phyloP scores from a whole-genome alignment of 1,139 yeast species.

The Suhomyces kunorum region DNA sequence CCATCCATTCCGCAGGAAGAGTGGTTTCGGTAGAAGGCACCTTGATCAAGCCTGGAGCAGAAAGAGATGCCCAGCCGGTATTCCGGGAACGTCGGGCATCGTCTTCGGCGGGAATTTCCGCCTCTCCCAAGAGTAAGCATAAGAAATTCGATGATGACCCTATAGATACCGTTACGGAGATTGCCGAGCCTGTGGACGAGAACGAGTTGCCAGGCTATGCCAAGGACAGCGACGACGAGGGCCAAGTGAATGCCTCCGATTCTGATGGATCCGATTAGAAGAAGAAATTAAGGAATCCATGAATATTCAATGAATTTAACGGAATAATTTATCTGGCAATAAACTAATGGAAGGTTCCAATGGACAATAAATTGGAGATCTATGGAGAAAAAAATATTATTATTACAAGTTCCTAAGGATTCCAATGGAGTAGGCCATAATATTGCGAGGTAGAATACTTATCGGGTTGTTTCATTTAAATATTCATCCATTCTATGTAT shows the following conservation, averaged over 20 bases:
- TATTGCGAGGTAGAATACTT: too few species aligned
- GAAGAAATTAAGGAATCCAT: too few species aligned
- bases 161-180: slow-evolving; percentile 22
- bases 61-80: slow-evolving; percentile 57
- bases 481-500: too few species aligned
- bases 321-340: too few species aligned
- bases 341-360: too few species aligned
- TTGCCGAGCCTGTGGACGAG: slow-evolving; percentile 26
- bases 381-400: too few species aligned
- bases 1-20: slow-evolving; percentile 75
- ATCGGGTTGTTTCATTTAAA: too few species aligned
- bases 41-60: slow-evolving; percentile 61
- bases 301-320: too few species aligned
- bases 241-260: slow-evolving; percentile 23
- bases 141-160: slow-evolving; percentile 46
- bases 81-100: slow-evolving; percentile 35
- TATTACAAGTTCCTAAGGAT: too few species aligned
- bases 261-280: slow-evolving; percentile 22
- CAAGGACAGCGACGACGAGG: slow-evolving; percentile 26
- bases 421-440: too few species aligned
- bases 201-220: slow-evolving; percentile 21
- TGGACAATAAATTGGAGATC: too few species aligned
- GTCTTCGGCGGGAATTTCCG: slow-evolving; percentile 14
- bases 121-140: slow-evolving; percentile 30
- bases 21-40: slow-evolving; percentile 87